A percentile compares a stretch with the other conserved stretches of the same genome.
Evolutionary conservation across 2,329 filamentous ascomycete genomes (phyloP).

Genomic region (Gnomoniopsis smithogilvyi): DNA sequence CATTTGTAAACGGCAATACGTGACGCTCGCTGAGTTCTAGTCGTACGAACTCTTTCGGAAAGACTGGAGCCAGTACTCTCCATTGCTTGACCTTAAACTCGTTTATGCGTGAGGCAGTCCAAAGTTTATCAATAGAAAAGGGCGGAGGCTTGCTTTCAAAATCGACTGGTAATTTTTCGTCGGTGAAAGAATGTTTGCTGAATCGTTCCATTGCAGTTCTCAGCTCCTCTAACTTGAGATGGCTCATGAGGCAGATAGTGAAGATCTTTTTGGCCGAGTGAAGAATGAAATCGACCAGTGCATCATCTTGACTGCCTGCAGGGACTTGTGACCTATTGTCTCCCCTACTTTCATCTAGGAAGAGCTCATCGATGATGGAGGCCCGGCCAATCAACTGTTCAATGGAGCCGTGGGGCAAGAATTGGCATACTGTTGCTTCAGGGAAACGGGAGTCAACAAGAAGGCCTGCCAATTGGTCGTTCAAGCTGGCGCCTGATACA

Average conservation of each 20-base stretch:
- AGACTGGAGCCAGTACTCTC: background rate
- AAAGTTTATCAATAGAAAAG: too few relatives aligned
- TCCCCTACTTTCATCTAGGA: too few relatives aligned
- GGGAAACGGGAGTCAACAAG: too few relatives aligned
- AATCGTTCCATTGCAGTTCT: background rate
- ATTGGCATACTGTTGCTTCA: too few relatives aligned
- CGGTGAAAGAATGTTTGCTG: background rate
- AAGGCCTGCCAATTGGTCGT: too few relatives aligned
- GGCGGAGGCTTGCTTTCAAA: background rate
- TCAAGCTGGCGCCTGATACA: too few relatives aligned
- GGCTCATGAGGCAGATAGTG: background rate
- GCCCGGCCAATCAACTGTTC: too few relatives aligned
- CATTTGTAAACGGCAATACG: background rate
- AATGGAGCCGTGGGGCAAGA: too few relatives aligned
- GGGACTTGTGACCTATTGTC: too few relatives aligned
- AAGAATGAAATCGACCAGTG: background rate
- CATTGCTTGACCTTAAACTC: background rate
- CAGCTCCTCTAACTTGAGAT: background rate
- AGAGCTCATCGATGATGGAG: too few relatives aligned
- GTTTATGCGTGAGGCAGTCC: too few relatives aligned
- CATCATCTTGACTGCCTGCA: background rate
- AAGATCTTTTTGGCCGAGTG: background rate
- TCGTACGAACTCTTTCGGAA: background rate
- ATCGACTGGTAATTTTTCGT: background rate
- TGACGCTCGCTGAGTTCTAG: background rate